Percentiles rank a stretch among this genome's conserved stretches.
These are phyloP conservation scores for Ceratocystis destructans DNA, from an alignment of 2,329 filamentous ascomycete genomes.

Conservation along the genomic window DNA sequence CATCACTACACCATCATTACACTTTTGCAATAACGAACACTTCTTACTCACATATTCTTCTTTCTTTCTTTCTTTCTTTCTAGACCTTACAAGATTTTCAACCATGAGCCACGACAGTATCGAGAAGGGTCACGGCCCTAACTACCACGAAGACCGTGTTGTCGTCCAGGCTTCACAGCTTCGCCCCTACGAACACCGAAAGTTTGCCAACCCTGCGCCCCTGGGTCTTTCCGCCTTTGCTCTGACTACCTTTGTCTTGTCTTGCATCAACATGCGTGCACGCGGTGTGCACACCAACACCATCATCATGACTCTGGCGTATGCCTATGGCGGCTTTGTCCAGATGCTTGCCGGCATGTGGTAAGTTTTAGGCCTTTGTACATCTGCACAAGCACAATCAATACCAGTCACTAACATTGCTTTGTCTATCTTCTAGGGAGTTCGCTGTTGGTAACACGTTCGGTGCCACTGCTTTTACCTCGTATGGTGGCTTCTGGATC, in stretches of 20 bases:
- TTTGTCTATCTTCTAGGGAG: slow-evolving; percentile 41
- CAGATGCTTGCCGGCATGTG: slow-evolving; percentile 79
- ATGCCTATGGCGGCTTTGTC: slow-evolving; percentile 64
- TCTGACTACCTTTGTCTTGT: slow-evolving; percentile 69
- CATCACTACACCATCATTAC: not conserved
- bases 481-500: slow-evolving; percentile 77
- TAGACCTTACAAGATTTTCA: slow-evolving; percentile 18
- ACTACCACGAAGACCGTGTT: slow-evolving; percentile 18
- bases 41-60: slow-evolving; percentile 12
- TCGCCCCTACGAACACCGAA: slow-evolving; percentile 50
- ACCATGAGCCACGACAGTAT: slow-evolving; percentile 18
- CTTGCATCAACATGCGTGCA: slow-evolving; percentile 55
- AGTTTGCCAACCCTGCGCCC: slow-evolving; percentile 68
- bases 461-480: slow-evolving; percentile 66
- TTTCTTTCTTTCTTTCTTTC: slow-evolving; percentile 5
- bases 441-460: slow-evolving; percentile 82
- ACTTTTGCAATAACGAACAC: not conserved
- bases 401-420: not conserved
- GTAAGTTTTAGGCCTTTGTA: slow-evolving; percentile 34
- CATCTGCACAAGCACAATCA: not conserved
- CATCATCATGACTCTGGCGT: slow-evolving; percentile 54
- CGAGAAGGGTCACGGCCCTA: slow-evolving; percentile 17
- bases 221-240: slow-evolving; percentile 68
- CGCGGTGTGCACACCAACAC: slow-evolving; percentile 47
- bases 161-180: slow-evolving; percentile 52